These are phyloP conservation scores for Hanseniaspora thailandica DNA, from an alignment of 805 yeast genomes.

Conservation along the genomic window DNA sequence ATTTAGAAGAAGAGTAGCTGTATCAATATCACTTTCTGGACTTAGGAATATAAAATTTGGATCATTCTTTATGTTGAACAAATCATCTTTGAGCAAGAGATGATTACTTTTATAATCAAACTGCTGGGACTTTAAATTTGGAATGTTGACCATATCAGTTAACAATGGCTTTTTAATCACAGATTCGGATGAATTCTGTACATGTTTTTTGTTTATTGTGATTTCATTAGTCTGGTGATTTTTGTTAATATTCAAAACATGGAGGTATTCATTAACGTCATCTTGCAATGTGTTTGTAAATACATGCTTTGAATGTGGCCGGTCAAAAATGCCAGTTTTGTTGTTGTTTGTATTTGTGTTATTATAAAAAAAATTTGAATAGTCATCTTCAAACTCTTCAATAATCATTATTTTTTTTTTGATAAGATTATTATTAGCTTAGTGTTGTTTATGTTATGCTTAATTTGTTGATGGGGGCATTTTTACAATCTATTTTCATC, in stretches of 20 bases:
- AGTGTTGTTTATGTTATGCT: not conserved
- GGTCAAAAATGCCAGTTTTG: not conserved
- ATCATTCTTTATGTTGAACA: not conserved
- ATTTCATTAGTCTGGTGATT: not conserved
- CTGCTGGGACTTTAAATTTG: not conserved
- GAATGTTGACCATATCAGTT: not conserved
- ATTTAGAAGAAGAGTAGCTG: not conserved
- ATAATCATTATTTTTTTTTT: not conserved
- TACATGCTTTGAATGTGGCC: not conserved
- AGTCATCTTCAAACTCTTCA: conserved; percentile 1
- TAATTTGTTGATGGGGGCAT: not conserved
- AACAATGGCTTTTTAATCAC: not conserved
- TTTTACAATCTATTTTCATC: too few relatives aligned
- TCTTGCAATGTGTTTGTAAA: not conserved
- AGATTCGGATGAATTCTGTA: not conserved
- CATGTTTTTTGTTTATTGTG: not conserved
- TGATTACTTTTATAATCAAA: not conserved
- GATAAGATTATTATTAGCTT: not conserved
- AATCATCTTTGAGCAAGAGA: not conserved
- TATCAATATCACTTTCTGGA: conserved; percentile 8
- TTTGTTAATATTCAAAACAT: not conserved
- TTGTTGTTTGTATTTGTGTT: not conserved
- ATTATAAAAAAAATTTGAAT: not conserved
- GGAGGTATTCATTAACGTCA: not conserved
- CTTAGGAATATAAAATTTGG: not conserved